These are phyloP conservation scores for Brassica incana DNA, from an alignment of 345 rosid species.

Conservation along the genomic window DNA sequence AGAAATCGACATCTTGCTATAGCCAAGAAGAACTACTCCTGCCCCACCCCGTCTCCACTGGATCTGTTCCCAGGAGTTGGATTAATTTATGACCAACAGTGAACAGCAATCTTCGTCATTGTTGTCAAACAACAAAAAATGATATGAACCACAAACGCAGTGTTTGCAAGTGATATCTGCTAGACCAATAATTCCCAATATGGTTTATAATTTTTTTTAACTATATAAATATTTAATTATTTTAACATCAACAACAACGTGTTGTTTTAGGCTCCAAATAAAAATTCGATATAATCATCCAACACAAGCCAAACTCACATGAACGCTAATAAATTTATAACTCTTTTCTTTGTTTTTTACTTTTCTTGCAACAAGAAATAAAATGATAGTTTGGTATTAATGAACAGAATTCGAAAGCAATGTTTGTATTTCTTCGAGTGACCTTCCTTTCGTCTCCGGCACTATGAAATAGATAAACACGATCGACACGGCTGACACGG, in stretches of 20 bases:
- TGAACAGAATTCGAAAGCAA: conserved; percentile 1
- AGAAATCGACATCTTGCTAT: too few relatives aligned
- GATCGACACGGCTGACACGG: conserved; percentile 15
- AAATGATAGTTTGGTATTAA: neutral
- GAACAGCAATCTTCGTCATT: too few relatives aligned
- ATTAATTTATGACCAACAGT: too few relatives aligned
- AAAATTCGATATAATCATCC: neutral
- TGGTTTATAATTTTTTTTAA: neutral
- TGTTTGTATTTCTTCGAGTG: conserved; percentile 57
- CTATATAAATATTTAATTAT: too few relatives aligned
- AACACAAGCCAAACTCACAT: neutral
- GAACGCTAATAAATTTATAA: neutral
- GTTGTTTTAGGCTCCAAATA: neutral
- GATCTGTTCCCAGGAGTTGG: too few relatives aligned
- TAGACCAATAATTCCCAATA: neutral
- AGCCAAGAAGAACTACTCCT: too few relatives aligned
- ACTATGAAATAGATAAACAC: conserved; percentile 48
- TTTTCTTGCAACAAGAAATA: neutral
- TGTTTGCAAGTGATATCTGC: neutral
- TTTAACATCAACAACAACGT: neutral
- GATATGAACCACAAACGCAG: too few relatives aligned
- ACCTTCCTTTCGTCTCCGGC: conserved; percentile 58
- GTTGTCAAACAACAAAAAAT: too few relatives aligned
- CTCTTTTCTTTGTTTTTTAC: neutral
- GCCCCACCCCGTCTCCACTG: too few relatives aligned